Conservation (phyloP, 2,329 filamentous ascomycete species). For the Madurella fahalii region DNA sequence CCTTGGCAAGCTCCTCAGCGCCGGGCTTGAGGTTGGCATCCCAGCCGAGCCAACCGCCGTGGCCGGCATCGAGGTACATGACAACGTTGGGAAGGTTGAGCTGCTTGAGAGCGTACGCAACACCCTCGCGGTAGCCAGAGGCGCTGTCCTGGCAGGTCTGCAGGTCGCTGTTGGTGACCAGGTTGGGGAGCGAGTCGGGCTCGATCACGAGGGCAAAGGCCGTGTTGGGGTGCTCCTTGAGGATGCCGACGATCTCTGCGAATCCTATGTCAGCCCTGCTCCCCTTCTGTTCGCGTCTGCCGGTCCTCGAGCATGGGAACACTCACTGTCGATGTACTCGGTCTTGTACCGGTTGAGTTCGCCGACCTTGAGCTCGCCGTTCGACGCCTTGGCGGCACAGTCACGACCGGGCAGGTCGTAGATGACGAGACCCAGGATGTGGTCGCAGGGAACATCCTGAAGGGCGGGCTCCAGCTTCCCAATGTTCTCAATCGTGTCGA, state of each 20-base stretch:
- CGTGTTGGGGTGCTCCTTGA: conserved; percentile 53
- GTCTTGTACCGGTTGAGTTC: conserved; percentile 42
- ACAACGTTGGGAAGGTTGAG: conserved; percentile 59
- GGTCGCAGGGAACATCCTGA: conserved; percentile 34
- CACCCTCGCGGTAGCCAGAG: conserved; percentile 50
- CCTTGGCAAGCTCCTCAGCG: conserved; percentile 38
- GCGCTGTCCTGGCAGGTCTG: conserved; percentile 51
- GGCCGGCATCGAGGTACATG: conserved; percentile 61
- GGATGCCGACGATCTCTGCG: conserved; percentile 44
- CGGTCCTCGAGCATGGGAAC: background rate
- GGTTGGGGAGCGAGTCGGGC: conserved; percentile 59
- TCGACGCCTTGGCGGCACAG: conserved; percentile 59
- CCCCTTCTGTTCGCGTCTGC: background rate
- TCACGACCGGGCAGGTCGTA: conserved; percentile 62
- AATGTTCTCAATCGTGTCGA: conserved; percentile 39
- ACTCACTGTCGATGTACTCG: conserved; percentile 39
- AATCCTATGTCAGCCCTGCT: background rate
- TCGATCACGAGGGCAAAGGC: conserved; percentile 45
- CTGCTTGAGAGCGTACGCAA: conserved; percentile 51
- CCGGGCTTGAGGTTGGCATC: conserved; percentile 48
- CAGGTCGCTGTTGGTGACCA: conserved; percentile 57
- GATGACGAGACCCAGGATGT: conserved; percentile 50
- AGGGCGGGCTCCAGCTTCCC: conserved; percentile 35
- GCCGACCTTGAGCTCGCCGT: conserved; percentile 56
- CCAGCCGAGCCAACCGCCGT: conserved; percentile 64